Base-by-base conservation (phyloP, 2,329 filamentous ascomycete species). In the Arthrobotrys pseudoclavata region DNA sequence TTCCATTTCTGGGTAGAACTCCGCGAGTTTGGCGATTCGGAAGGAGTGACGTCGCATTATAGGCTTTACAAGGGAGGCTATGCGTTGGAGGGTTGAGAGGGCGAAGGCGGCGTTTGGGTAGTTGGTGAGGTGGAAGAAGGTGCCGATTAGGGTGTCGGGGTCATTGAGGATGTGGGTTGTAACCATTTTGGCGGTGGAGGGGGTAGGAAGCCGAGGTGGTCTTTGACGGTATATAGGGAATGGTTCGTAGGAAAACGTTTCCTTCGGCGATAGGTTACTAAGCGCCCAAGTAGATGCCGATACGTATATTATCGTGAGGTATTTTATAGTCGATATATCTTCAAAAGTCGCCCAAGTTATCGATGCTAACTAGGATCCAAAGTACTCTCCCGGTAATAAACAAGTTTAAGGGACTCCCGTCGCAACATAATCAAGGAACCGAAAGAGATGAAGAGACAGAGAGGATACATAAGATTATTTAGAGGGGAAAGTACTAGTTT, bases 61-160 rank as follows among this genome's bases (percentile, higher is more conserved):
- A 18, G 95, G 95, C 83, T 97, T 97, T 79, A 97, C 94, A 71
- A 96, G 85, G 26, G 94, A 97, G 1, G 93, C 93, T 47, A 96
- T 87, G 84, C 92, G 94, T 81, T 90, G 91, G 24, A 98, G 87
- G 71, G 88, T 89, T 40, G 88, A 52, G 22, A 81, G 78, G 3
- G 80, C 80, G 13, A 74, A 83, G 53, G 86, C 85, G n/a, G 88
- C 83, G 84, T 88, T 86, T 52, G 87, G 85, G 79, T 87, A 89
- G 80, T 86, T 84, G 3, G 81, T 82, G 37, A 89, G 78, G 78
- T 81, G 80, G 63, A 80, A 79, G 69, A 80, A 81, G 12, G 79
- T 80, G 20, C 79, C 80, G 61, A 81, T 80, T 53, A 81, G 67
- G 55, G 69, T 18, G 20, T 79, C 75, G 1, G 67, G 74, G 29